Evolutionary conservation across 106 monocot genomes (phyloP).

Genomic region (Alisma plantagoaquatica): DNA sequence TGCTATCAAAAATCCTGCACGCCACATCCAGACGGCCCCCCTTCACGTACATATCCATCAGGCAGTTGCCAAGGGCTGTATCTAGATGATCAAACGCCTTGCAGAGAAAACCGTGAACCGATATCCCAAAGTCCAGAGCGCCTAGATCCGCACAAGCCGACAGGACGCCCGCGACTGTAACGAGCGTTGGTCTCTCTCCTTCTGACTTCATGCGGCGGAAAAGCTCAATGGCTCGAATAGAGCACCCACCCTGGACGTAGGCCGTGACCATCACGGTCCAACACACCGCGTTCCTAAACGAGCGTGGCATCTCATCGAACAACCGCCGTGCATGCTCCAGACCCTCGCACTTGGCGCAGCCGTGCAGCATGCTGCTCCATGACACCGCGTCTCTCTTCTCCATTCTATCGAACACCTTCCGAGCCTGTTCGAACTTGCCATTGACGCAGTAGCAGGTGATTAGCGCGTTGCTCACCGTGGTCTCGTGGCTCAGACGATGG

Average conservation of each 20-base stretch:
- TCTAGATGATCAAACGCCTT: slow-evolving; percentile 11
- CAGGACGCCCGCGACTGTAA: slow-evolving; percentile 17
- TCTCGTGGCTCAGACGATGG: slow-evolving; percentile 14
- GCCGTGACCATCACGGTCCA: slow-evolving; percentile 49
- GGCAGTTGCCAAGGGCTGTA: slow-evolving; percentile 13
- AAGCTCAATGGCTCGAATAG: slow-evolving; percentile 7
- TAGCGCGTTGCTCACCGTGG: slow-evolving; percentile 26
- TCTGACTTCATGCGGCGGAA: slow-evolving; percentile 25
- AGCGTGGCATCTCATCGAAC: slow-evolving; percentile 28
- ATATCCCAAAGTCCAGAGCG: slow-evolving; percentile 25
- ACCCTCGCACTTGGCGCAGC: slow-evolving; percentile 21
- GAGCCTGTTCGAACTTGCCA: slow-evolving; percentile 17
- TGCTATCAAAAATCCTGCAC: slow-evolving; percentile 2
- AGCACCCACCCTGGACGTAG: slow-evolving; percentile 13
- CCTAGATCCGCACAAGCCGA: slow-evolving; percentile 37
- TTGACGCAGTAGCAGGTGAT: slow-evolving; percentile 17
- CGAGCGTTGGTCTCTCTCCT: slow-evolving; percentile 12
- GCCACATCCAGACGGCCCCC: slow-evolving; percentile 23
- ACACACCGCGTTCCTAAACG: slow-evolving; percentile 22
- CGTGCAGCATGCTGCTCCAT: slow-evolving; percentile 34
- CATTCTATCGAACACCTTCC: slow-evolving; percentile 19
- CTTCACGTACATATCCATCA: slow-evolving; percentile 53
- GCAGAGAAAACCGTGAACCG: slow-evolving; percentile 19
- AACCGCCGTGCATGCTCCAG: slow-evolving; percentile 8
- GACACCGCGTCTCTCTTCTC: slow-evolving; percentile 13